A percentile compares a stretch with the other conserved stretches of the same genome.
Conservation (phyloP, 306 rosid genomes). For the Casuarina equisetifolia region DNA sequence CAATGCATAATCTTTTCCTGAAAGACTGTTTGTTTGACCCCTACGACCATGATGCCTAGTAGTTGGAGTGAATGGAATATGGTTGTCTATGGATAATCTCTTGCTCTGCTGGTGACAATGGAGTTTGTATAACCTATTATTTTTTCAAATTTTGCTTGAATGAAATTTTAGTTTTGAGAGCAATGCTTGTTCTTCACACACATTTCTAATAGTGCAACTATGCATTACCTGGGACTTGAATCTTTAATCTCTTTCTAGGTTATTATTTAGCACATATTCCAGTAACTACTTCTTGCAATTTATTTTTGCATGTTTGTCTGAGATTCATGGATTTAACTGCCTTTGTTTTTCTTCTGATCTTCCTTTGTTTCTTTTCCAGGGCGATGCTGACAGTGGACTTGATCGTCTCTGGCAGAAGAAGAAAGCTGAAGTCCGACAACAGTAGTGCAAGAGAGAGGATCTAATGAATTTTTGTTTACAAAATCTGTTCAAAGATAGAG, state of each 20-base stretch:
- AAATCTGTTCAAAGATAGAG: neutral
- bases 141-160: neutral
- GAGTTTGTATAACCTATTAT: no score
- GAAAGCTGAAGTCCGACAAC: constrained; percentile 48
- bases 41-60: neutral
- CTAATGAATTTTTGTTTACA: neutral
- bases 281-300: neutral
- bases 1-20: neutral
- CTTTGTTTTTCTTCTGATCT: neutral
- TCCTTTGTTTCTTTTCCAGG: constrained; percentile 28
- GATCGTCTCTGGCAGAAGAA: constrained; percentile 64
- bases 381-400: constrained; percentile 60
- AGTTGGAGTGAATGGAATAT: neutral
- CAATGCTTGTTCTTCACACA: neutral
- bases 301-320: neutral
- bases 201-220: neutral
- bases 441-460: constrained; percentile 25
- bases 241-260: no score
- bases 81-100: neutral
- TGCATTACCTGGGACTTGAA: neutral
- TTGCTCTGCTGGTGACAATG: no score
- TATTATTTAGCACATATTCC: neutral
- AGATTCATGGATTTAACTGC: neutral
- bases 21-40: neutral
- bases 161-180: no score